Base-by-base conservation (phyloP, 768 basidiomycete species). In the Sarcodon aspratus region DNA sequence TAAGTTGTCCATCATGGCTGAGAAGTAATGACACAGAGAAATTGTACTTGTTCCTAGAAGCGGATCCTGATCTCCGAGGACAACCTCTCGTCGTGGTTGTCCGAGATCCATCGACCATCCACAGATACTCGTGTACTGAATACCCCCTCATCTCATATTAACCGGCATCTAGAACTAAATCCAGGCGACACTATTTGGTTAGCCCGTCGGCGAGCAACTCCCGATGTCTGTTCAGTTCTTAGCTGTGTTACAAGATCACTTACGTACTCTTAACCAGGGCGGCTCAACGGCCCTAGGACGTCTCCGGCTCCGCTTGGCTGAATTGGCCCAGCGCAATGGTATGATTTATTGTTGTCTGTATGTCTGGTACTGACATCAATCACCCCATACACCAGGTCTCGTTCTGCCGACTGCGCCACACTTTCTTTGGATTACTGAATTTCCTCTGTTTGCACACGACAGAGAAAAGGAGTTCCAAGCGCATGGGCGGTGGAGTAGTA, bases 391-490 rank as follows among this genome's bases (percentile, higher is more conserved):
- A 47, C 56, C 84, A 85, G 73, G 78, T 45, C 71, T 82, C 50
- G 63, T 61, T 12, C 70, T 82, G 9, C 66, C 80, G 3, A 48
- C 70, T 31, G 65, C 66, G 21, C 89, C 89, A 44, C 84, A 89
- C 63, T 94, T 97, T 65, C 72, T 94, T 15, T 97, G 94, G 94
- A 78, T 97, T 47, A 95, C 91, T 5, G 92, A 95, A 63, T 96
- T 96, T 62, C 94, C 94, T 11, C 73, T 97, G 18, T 96, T 95
- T 69, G 81, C 93, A 12, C 80, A 83, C 35, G 93, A 96, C 62
- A 72, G 74, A 48, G 93, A 96, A 69, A 96, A 96, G 66, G 81
- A 87, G 35, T 78, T 83, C 60, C 66, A 92, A 32, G 86, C 91
- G 3, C 75, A 80, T 49, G 93, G 93, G 32, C 74, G 92, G 58